phyloP scores from a whole-genome alignment of 768 basidiomycete genomes.

The Boletus subcaerulescens region DNA sequence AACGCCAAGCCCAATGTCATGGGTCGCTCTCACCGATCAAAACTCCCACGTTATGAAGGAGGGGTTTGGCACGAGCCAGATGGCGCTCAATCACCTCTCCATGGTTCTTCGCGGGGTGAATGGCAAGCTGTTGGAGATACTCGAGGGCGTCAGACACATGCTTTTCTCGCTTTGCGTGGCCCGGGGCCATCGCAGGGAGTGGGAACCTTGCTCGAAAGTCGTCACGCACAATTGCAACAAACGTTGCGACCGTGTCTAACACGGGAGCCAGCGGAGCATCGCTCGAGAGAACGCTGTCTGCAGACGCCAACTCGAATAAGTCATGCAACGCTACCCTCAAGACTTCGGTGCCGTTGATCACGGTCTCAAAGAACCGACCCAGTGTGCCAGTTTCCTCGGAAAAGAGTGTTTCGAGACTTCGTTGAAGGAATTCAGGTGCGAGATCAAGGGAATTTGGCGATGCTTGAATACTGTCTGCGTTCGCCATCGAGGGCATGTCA shows the following conservation, averaged over 20 bases:
- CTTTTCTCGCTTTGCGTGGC: slow-evolving; percentile 6
- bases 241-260: not conserved
- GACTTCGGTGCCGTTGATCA: not conserved
- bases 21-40: slow-evolving; percentile 9
- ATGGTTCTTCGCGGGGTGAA: not conserved
- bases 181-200: slow-evolving; percentile 4
- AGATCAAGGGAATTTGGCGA: not conserved
- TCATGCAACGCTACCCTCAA: not conserved
- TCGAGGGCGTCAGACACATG: not conserved
- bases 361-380: slow-evolving; percentile 1
- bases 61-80: not conserved
- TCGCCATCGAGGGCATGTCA: not conserved
- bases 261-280: not conserved
- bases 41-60: not conserved
- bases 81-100: slow-evolving; percentile 1
- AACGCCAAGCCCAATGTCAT: not conserved
- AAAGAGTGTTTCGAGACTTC: not conserved
- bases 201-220: slow-evolving; percentile 6
- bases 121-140: not conserved
- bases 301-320: not conserved
- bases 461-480: not conserved
- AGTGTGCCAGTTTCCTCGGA: slow-evolving; percentile 2
- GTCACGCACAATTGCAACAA: not conserved
- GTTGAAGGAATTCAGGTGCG: not conserved
- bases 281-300: not conserved